Evolutionary conservation across 148 eudicot genomes (phyloP).

Genomic region (Diospyros kaki): DNA sequence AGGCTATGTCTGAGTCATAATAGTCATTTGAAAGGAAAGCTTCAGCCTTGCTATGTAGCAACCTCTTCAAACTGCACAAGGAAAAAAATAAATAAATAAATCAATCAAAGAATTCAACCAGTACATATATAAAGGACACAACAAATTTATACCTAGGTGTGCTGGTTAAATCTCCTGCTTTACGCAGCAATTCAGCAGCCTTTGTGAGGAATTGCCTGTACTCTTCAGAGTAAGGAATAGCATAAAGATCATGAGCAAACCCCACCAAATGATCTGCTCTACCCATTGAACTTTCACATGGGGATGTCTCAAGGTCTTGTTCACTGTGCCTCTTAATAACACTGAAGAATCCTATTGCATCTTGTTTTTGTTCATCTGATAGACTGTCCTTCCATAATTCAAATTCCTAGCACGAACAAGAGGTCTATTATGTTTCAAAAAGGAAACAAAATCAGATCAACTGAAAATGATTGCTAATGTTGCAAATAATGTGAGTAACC

Average conservation of each 20-base stretch:
- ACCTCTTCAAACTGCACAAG: slow-evolving; percentile 70
- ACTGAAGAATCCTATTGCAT: slow-evolving; percentile 78
- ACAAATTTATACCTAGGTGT: slow-evolving; percentile 50
- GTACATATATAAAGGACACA: not conserved
- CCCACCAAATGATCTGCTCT: slow-evolving; percentile 16
- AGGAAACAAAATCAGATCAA: slow-evolving; percentile 2
- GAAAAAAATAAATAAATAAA: slow-evolving; percentile 4
- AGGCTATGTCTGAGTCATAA: slow-evolving; percentile 94
- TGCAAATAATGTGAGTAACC: not conserved
- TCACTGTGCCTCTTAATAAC: slow-evolving; percentile 71
- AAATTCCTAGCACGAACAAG: slow-evolving; percentile 55
- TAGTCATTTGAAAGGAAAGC: slow-evolving; percentile 95
- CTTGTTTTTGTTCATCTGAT: slow-evolving; percentile 58
- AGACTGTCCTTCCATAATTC: slow-evolving; percentile 79
- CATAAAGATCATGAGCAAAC: slow-evolving; percentile 51
- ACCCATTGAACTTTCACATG: slow-evolving; percentile 10
- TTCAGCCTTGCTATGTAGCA: slow-evolving; percentile 79
- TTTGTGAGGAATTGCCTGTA: slow-evolving; percentile 48
- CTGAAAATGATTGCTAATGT: not conserved
- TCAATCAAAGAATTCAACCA: slow-evolving; percentile 3
- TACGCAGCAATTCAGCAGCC: slow-evolving; percentile 69
- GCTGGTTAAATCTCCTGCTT: slow-evolving; percentile 77
- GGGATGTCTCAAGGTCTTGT: slow-evolving; percentile 25
- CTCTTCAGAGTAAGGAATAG: slow-evolving; percentile 70
- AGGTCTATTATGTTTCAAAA: not conserved